A percentile compares a stretch with the other conserved stretches of the same genome.
Conservation (phyloP, 2,329 filamentous ascomycete genomes). For the Alternaria novae-zelandiae region DNA sequence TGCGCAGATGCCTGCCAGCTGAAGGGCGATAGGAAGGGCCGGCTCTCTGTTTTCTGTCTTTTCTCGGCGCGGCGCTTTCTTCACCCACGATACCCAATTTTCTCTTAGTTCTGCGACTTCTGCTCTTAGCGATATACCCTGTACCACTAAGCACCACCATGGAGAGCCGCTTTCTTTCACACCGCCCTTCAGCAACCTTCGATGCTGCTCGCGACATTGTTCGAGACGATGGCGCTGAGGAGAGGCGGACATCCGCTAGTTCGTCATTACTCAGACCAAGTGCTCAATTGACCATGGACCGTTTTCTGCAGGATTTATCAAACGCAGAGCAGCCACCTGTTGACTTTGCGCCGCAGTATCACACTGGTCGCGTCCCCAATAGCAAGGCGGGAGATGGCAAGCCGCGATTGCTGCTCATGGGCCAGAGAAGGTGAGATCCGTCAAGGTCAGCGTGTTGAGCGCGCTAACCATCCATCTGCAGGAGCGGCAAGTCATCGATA, state of each 20-base stretch:
- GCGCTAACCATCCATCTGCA: conserved; percentile 51
- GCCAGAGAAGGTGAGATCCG: conserved; percentile 78
- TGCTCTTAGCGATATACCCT: conserved; percentile 39
- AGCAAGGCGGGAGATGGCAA: conserved; percentile 67
- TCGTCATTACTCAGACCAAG: conserved; percentile 45
- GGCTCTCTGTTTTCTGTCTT: conserved; percentile 15
- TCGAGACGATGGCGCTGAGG: conserved; percentile 21
- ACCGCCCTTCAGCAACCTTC: conserved; percentile 26
- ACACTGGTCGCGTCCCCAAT: conserved; percentile 53
- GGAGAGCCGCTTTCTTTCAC: conserved; percentile 33
- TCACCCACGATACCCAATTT: conserved; percentile 15
- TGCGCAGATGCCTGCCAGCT: conserved; percentile 38
- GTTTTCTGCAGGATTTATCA: conserved; percentile 52
- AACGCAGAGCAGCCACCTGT: conserved; percentile 49
- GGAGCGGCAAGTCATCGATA: conserved; percentile 97
- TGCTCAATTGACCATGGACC: conserved; percentile 52
- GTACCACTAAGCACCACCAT: conserved; percentile 39
- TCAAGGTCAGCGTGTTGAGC: not conserved
- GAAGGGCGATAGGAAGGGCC: conserved; percentile 19
- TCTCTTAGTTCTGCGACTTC: conserved; percentile 12
- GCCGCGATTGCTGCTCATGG: conserved; percentile 90
- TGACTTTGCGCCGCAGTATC: conserved; percentile 48
- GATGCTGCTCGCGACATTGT: conserved; percentile 21
- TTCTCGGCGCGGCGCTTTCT: conserved; percentile 10
- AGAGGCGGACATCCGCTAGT: conserved; percentile 23